Conservation (phyloP, 2,329 filamentous ascomycete genomes). For the Sporothrix brasiliensis region DNA sequence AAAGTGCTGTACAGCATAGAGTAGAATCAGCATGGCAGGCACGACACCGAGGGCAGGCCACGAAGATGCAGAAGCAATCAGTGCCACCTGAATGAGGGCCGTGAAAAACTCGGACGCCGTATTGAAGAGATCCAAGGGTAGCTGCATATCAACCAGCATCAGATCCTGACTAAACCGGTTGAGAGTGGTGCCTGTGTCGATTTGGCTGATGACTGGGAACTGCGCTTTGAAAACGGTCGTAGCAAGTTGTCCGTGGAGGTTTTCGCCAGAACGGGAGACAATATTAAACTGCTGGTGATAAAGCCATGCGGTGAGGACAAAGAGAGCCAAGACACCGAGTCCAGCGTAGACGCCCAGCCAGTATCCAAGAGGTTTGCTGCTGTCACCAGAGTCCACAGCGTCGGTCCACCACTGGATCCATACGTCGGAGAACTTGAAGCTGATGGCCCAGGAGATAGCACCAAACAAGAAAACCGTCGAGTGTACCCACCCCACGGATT, state of each 20-base stretch:
- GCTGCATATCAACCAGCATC: slow-evolving; percentile 26
- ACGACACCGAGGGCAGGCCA: slow-evolving; percentile 17
- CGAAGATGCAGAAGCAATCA: slow-evolving; percentile 12
- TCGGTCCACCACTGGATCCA: slow-evolving; percentile 25
- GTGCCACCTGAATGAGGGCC: slow-evolving; percentile 2
- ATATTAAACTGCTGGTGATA: slow-evolving; percentile 25
- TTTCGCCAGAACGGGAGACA: neutral
- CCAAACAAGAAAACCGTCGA: neutral
- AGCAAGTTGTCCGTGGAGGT: slow-evolving; percentile 9
- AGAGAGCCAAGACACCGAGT: slow-evolving; percentile 2
- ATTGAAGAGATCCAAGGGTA: slow-evolving; percentile 27
- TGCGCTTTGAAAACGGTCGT: slow-evolving; percentile 17
- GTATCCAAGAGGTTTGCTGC: neutral
- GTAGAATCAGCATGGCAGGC: neutral
- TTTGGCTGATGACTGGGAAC: slow-evolving; percentile 21
- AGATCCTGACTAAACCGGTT: slow-evolving; percentile 29
- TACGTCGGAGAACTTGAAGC: slow-evolving; percentile 24
- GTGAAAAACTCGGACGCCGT: slow-evolving; percentile 24
- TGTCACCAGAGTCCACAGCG: neutral
- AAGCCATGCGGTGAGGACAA: slow-evolving; percentile 17
- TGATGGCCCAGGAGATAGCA: slow-evolving; percentile 7
- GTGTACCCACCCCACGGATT: slow-evolving; percentile 12
- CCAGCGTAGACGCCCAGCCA: slow-evolving; percentile 24
- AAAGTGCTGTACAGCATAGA: slow-evolving; percentile 17
- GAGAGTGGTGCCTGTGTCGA: slow-evolving; percentile 20